These are phyloP conservation scores for Cadophora sp. DNA, from an alignment of 2,329 filamentous ascomycete genomes.

Conservation along the genomic window DNA sequence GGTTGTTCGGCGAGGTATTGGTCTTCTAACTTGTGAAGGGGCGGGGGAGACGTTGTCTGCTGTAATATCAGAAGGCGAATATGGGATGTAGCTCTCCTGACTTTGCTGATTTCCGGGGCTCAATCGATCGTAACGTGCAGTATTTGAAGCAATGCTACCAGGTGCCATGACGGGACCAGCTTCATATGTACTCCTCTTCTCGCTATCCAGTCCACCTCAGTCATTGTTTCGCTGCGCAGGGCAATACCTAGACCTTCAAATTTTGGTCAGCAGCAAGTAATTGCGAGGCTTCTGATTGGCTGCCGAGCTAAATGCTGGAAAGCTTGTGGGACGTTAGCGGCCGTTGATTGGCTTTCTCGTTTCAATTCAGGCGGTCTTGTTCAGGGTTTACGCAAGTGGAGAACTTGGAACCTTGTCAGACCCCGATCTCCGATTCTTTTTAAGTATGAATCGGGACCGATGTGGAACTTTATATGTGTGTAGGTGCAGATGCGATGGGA, in stretches of 20 bases:
- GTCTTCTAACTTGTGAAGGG: neutral
- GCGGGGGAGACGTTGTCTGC: slow-evolving; percentile 2
- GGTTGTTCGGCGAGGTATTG: slow-evolving; percentile 17
- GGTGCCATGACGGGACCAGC: slow-evolving; percentile 17
- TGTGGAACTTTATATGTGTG: too few species aligned
- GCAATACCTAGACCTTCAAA: neutral
- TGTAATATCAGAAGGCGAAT: neutral
- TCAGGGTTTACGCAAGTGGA: too few species aligned
- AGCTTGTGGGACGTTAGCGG: neutral
- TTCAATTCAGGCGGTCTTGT: too few species aligned
- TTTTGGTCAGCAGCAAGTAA: slow-evolving; percentile 7
- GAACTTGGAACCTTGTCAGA: neutral
- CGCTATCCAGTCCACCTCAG: neutral
- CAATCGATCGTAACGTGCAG: slow-evolving; percentile 6
- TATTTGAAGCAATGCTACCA: too few species aligned
- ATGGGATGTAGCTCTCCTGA: slow-evolving; percentile 11
- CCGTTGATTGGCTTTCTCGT: neutral
- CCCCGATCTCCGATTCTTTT: neutral
- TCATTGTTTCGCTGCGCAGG: neutral
- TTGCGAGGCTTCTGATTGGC: slow-evolving; percentile 11
- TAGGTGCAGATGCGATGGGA: too few species aligned
- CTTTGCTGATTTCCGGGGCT: neutral
- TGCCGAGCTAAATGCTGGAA: neutral
- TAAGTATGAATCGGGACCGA: neutral
- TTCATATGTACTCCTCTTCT: slow-evolving; percentile 3